These are phyloP conservation scores for Gamsiella multidivaricata DNA, from an alignment of 192 early-diverging fungal genomes.

Conservation along the genomic window DNA sequence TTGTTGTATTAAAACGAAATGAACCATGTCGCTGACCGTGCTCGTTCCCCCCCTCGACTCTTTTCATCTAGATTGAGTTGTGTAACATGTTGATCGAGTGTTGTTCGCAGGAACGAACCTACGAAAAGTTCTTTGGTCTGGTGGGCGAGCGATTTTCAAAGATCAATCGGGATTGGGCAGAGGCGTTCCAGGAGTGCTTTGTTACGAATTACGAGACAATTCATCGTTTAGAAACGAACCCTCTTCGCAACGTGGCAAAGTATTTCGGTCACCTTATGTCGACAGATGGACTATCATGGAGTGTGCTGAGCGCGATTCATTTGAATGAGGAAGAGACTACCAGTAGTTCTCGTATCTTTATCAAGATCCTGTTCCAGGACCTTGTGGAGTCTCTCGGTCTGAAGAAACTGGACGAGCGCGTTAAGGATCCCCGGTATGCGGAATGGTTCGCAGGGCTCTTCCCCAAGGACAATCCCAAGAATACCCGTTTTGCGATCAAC, in stretches of 20 bases:
- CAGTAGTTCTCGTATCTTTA: slow-evolving; percentile 94
- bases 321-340: slow-evolving; percentile 97
- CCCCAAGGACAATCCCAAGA: slow-evolving; percentile 86
- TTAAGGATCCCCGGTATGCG: slow-evolving; percentile 75
- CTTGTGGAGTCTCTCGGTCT: slow-evolving; percentile 86
- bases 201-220: slow-evolving; percentile 89
- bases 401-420: slow-evolving; percentile 74
- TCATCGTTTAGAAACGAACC: slow-evolving; percentile 93
- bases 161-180: slow-evolving; percentile 81
- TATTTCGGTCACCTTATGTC: slow-evolving; percentile 90
- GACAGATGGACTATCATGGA: slow-evolving; percentile 87
- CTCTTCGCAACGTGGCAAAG: slow-evolving; percentile 91
- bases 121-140: slow-evolving; percentile 92
- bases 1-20: background rate
- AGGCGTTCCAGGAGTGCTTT: slow-evolving; percentile 83
- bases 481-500: slow-evolving; percentile 97
- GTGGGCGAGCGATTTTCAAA: slow-evolving; percentile 95
- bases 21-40: too few species aligned
- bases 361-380: slow-evolving; percentile 95
- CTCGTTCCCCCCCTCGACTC: slow-evolving; percentile 2
- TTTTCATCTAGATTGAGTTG: slow-evolving; percentile 75
- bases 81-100: slow-evolving; percentile 98
- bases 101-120: slow-evolving; percentile 95
- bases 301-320: slow-evolving; percentile 79
- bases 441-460: slow-evolving; percentile 90